Percentiles rank a stretch among this genome's conserved stretches.
Conservation (phyloP, 169 alveolate genomes). For the Eimeria tenella region DNA sequence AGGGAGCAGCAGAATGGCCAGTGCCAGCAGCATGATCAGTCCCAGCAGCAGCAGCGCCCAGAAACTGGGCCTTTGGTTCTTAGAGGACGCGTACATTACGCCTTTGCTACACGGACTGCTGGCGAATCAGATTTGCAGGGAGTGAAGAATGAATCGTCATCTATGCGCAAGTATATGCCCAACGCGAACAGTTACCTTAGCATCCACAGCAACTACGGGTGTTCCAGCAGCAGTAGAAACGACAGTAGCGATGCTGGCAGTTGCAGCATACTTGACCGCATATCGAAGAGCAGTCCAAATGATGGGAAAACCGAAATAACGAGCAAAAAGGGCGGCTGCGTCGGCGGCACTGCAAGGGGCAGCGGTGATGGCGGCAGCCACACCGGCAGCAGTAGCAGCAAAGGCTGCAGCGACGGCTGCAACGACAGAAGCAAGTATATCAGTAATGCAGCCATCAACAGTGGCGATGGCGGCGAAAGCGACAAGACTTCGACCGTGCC, state of each 20-base stretch:
- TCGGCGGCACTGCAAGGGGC: background rate
- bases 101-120: conserved; percentile 48
- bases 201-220: background rate
- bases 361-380: background rate
- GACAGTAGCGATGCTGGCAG: background rate
- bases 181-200: background rate
- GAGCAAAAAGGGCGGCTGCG: background rate
- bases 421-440: background rate
- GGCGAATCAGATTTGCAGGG: background rate
- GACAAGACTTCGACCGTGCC: background rate
- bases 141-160: background rate
- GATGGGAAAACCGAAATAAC: background rate
- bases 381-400: background rate
- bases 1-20: background rate
- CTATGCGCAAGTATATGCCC: background rate
- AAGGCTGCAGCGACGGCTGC: background rate
- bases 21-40: background rate
- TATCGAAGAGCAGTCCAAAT: background rate
- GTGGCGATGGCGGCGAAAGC: background rate
- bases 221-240: background rate
- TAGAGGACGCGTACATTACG: conserved; percentile 19
- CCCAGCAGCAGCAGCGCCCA: background rate
- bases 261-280: background rate
- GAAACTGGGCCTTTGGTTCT: conserved; percentile 26
- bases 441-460: background rate